Evolutionary conservation across 179 eudicot genomes (phyloP).

Genomic region (Monotropa hypopitys): DNA sequence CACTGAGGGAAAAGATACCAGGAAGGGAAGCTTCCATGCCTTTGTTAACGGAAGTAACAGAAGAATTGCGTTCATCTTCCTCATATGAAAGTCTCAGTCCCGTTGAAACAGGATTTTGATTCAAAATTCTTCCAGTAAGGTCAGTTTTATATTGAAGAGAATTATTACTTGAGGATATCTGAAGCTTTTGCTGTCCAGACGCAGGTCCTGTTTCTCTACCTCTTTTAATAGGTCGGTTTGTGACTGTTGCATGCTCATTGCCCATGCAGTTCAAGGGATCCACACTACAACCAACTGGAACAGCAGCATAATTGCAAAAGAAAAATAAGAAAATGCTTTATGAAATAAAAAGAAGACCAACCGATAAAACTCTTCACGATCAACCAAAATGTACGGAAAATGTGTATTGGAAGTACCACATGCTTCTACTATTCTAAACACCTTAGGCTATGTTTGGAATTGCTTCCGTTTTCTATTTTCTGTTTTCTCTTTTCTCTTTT

Average conservation of each 20-base stretch:
- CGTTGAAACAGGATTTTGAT: slow-evolving; percentile 48
- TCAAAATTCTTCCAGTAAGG: slow-evolving; percentile 33
- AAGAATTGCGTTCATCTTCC: slow-evolving; percentile 58
- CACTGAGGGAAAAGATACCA: slow-evolving; percentile 35
- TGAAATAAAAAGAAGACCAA: background rate
- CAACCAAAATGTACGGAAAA: background rate
- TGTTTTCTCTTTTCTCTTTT: too few species aligned
- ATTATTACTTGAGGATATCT: slow-evolving; percentile 34
- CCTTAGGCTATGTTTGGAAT: too few species aligned
- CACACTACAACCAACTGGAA: slow-evolving; percentile 46
- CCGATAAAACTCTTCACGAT: background rate
- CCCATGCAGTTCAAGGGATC: slow-evolving; percentile 49
- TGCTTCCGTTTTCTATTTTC: too few species aligned
- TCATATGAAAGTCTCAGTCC: slow-evolving; percentile 57
- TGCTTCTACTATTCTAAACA: background rate
- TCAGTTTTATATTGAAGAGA: slow-evolving; percentile 40
- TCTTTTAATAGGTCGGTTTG: slow-evolving; percentile 37
- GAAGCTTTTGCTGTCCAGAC: slow-evolving; percentile 49
- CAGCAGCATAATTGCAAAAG: slow-evolving; percentile 16
- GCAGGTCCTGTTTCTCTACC: slow-evolving; percentile 35
- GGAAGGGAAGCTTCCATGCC: slow-evolving; percentile 33
- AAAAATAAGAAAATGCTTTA: background rate
- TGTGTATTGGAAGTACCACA: background rate
- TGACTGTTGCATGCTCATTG: slow-evolving; percentile 41
- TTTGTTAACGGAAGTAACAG: slow-evolving; percentile 51